Percentiles rank a stretch among this genome's conserved stretches.
phyloP scores from a whole-genome alignment of 78 protist genomes.

The Dictyostelium firmibasis region DNA sequence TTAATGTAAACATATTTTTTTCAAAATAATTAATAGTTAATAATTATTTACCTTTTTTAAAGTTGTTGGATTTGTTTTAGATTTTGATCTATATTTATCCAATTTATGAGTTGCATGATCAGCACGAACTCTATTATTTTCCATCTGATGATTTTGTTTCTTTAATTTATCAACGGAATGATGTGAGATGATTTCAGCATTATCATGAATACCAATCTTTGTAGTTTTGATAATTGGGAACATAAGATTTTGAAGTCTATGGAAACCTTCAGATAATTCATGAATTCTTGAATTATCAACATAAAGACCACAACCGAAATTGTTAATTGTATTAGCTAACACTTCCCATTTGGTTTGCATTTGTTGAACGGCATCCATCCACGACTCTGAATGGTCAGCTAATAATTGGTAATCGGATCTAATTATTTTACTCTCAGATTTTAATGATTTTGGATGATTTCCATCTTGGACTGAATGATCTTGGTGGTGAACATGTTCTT shows the following conservation, averaged over 20 bases:
- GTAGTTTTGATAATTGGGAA: slow-evolving; percentile 35
- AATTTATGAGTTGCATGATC: not conserved
- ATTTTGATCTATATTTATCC: not conserved
- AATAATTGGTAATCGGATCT: slow-evolving; percentile 18
- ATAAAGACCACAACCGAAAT: slow-evolving; percentile 14
- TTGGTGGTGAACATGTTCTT: not conserved
- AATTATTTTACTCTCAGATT: not conserved
- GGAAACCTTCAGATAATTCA: slow-evolving; percentile 3
- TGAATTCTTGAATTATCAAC: not conserved
- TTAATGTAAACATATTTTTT: not conserved
- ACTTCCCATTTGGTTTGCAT: slow-evolving; percentile 58
- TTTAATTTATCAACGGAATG: slow-evolving; percentile 4
- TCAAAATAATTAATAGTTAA: not conserved
- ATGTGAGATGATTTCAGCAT: slow-evolving; percentile 5
- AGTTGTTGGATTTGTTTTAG: slow-evolving; percentile 7
- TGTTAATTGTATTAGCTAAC: slow-evolving; percentile 4
- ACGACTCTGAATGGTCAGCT: not conserved
- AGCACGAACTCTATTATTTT: not conserved
- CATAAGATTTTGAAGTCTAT: not conserved
- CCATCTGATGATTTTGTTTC: not conserved
- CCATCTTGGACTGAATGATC: not conserved
- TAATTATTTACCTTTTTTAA: slow-evolving; percentile 4
- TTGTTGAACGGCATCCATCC: slow-evolving; percentile 38
- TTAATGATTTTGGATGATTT: not conserved
- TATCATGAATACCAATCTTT: slow-evolving; percentile 23